Base-by-base conservation (phyloP, 73 alveolate species). In the Paramecium pentaurelia region DNA sequence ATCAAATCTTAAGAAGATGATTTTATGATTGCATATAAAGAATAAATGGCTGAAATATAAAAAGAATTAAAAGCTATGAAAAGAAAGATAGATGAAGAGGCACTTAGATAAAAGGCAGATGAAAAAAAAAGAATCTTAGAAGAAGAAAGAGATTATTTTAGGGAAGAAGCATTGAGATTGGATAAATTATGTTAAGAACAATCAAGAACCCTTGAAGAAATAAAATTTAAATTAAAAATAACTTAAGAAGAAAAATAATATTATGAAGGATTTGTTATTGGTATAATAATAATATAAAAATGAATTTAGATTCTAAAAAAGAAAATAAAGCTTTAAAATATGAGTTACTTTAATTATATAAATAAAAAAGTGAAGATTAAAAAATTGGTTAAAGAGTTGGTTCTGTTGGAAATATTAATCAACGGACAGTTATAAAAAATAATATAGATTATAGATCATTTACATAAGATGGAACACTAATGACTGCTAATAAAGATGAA, bases 111-210 rank as follows among this genome's bases (percentile, higher is more conserved):
- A 34, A 93, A 84, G 20, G 92, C 95, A 6, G 95, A 93, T 60
- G 95, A 93, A 58, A 92, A 92, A 30, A 71, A 89, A 58, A 92
- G 92, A 64, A 60, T 80, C 9, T 77, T 93, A 77, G 95, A 84
- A 59, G 92, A 92, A 37, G 95, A 93, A 60, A 88, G 96, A 30
- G 96, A 93, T 83, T 92, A 94, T 84, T 93, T 93, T 71, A 94
- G 95, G 12, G 93, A 86, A 54, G 96, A 93, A 38, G 96, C 96
- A n/a, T 73, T 93, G 27, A 68, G 95, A 32, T 73, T 93, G n/a
- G 96, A 93, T 90, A 92, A 92, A 60, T 68, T 92, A 49, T 92
- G 96, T 75, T 73, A 93, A 60, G 95, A 93, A 80, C 59, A 80
- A 44, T 70, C 73, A 47, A 28, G 95, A 75, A 77, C 86, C 8